Evolutionary conservation across 2,329 filamentous ascomycete species (phyloP).

Genomic region (Ophiostoma ulmi): DNA sequence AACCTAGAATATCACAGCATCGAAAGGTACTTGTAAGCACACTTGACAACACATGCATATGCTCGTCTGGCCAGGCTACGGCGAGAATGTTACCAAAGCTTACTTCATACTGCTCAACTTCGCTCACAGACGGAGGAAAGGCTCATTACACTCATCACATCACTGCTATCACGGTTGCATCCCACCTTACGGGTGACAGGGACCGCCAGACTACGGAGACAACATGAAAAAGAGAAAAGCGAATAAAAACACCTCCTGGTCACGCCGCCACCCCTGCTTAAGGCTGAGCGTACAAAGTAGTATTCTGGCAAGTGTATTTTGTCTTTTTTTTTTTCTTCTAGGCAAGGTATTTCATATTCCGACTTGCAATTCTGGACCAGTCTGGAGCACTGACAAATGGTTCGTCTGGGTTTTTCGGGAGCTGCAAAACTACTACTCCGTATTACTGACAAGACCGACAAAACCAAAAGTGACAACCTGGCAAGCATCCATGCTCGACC

Average conservation of each 20-base stretch:
- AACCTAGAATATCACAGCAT: background rate
- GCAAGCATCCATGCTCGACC: background rate
- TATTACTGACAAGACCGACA: background rate
- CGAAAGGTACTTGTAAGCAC: background rate
- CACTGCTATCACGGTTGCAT: slow-evolving; percentile 1
- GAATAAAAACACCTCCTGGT: slow-evolving; percentile 1
- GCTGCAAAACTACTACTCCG: background rate
- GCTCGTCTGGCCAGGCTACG: background rate
- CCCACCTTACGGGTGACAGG: background rate
- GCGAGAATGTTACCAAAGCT: background rate
- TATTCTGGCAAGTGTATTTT: background rate
- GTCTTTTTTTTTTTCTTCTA: background rate
- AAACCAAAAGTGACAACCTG: background rate
- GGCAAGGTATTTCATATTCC: background rate
- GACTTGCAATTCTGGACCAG: background rate
- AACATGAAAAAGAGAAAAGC: background rate
- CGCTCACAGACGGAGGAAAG: background rate
- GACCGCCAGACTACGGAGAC: background rate
- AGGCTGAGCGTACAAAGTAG: background rate
- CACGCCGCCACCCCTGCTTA: slow-evolving; percentile 11
- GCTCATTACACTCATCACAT: slow-evolving; percentile 10
- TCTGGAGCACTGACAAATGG: slow-evolving; percentile 4
- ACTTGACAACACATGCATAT: background rate
- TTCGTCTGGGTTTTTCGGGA: background rate
- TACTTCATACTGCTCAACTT: background rate